Evolutionary conservation across 257 asterid genomes (phyloP), one percentile per base, ranked within the genome.

Genomic region (Solanum pimpinellifolium): DNA sequence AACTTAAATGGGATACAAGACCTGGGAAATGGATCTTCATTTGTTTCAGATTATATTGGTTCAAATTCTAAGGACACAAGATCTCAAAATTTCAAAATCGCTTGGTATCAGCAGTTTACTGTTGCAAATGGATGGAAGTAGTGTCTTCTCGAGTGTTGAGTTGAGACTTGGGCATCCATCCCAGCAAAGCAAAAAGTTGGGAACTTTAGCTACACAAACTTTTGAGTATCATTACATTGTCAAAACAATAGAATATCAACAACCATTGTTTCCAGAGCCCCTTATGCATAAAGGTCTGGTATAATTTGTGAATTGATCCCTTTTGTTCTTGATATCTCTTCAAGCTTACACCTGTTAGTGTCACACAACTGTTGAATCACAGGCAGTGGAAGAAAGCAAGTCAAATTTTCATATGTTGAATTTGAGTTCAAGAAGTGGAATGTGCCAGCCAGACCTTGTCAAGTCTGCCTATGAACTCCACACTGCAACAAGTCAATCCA

Each of bases 101-200:
- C 66, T 89, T 72, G 86, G 77, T 31, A 90, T 80, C 84, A 80
- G 47, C 68, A 80, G 68, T 47, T 29, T 76, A 9, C 37, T 59
- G 23, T 33, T 83, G 59, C 74, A 60, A 78, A 73, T 85, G 70
- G 90, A 93, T 81, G 74, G 72, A 42, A 91, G 87, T 31, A 86
- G 87, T 29, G 86, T 88, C 89, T 89, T 93, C 37, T 93, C 96
- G 75, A 87, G 90, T 86, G 75, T 90, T 88, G 94, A 90, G 87
- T 91, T 92, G 90, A 92, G 92, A 87, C 94, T 92, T 80, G 93
- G 94, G 87, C 94, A 90, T 88, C 93, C 91, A 49, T 89, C 92
- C 47, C 89, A 87, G 80, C 91, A 87, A 82, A 89, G 87, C 87
- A 89, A 59, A 86, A 78, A 83, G 74, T 77, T 88, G 69, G 91